Evolutionary conservation across 192 early-diverging fungal genomes (phyloP), one percentile per base, ranked within the genome.

Genomic region (Backusella parvicylindrica): DNA sequence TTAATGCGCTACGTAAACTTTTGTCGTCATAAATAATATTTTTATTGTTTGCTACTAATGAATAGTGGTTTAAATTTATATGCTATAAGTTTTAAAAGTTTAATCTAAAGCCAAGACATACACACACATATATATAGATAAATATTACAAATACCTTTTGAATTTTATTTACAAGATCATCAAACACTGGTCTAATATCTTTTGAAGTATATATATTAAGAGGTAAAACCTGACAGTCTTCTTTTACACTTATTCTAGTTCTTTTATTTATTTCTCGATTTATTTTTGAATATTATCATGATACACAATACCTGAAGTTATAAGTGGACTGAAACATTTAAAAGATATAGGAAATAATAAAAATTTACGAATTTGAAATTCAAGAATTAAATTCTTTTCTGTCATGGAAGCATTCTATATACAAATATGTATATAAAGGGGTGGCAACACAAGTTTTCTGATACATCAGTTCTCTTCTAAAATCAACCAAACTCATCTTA

Each of bases 401-500:
- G 1, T 18, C 13, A 11, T 38, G 18, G 35, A 68, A 35, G 7
- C 16, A 68, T 67, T 67, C n/a, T 15, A 32, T 35, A 35, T 23
- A 21, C n/a, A 41, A 47, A 69, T 15, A 16, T 30, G 0, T 33
- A 18, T 33, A 69, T 26, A 47, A 69, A 26, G 38, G 68, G 35
- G 68, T 69, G 68, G 68, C 38, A 69, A 65, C 32, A 35, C 3
- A 8, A 33, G 64, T 13, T 33, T 65, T 30, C 1, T 33, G 4
- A 31, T n/a, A 65, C 6, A 33, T 18, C 16, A 40, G 68, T 47
- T 43, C 26, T 47, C n/a, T 69, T 69, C 68, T 69, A 69, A 69
- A 69, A 69, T 69, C 23, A 43, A 69, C 68, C 37, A 26, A 8
- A 2, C 31, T 69, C 50, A 56, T 23, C 50, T 56, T 56, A 26